phyloP scores from a whole-genome alignment of 371 early-diverging fungal genomes.

The Apophysomyces elegans region DNA sequence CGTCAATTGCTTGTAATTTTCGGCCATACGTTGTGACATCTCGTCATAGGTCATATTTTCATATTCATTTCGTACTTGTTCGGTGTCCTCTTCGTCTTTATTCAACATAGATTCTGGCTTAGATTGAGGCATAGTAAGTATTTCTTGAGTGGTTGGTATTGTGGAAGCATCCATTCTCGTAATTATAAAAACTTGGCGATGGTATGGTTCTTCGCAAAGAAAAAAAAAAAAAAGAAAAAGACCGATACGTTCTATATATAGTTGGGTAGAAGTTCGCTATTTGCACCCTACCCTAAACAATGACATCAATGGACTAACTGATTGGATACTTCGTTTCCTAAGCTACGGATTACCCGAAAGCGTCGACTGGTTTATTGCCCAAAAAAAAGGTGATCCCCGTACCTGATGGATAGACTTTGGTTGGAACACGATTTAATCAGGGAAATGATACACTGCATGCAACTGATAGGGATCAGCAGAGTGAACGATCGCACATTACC shows the following conservation, averaged over 20 bases:
- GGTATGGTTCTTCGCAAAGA: conserved; percentile 10
- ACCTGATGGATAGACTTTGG: no score
- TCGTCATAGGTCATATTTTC: conserved; percentile 54
- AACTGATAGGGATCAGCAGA: no score
- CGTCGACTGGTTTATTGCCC: no score
- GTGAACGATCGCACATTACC: no score
- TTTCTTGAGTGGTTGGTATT: neutral
- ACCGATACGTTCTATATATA: neutral
- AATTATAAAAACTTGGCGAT: conserved; percentile 7
- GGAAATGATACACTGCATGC: no score
- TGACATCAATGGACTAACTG: no score
- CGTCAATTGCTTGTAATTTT: conserved; percentile 44
- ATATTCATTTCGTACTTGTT: conserved; percentile 35
- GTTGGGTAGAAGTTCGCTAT: neutral
- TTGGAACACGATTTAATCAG: no score
- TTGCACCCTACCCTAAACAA: no score
- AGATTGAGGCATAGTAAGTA: conserved; percentile 13
- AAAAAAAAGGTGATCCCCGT: no score
- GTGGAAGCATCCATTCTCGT: conserved; percentile 10
- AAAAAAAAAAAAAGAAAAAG: conserved; percentile 6
- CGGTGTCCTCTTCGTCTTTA: conserved; percentile 12
- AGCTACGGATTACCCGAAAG: no score
- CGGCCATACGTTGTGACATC: conserved; percentile 46
- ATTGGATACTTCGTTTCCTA: no score
- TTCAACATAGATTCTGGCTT: conserved; percentile 12